Conservation (phyloP, 2,329 filamentous ascomycete genomes). For the Fonsecaea monophora region DNA sequence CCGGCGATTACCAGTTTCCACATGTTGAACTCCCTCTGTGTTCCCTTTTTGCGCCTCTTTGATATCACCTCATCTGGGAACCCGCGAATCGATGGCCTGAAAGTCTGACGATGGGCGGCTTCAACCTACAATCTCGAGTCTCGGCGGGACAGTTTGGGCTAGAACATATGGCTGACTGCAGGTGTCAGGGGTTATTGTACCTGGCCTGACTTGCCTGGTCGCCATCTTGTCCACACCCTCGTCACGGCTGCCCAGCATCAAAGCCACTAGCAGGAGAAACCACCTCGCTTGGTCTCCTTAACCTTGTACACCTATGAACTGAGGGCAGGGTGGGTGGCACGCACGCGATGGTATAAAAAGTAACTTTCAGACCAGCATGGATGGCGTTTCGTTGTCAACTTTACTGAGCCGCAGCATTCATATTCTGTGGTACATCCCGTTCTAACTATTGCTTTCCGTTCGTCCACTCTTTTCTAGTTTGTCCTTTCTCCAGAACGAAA, state of each 20-base stretch:
- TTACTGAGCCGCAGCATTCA: constrained; percentile 6
- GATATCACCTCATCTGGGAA: background rate
- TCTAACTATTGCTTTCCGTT: background rate
- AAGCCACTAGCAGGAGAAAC: constrained; percentile 24
- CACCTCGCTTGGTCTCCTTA: constrained; percentile 20
- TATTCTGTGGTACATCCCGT: background rate
- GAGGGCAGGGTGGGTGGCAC: background rate
- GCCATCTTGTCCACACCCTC: constrained; percentile 1
- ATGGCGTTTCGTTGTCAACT: background rate
- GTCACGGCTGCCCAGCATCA: constrained; percentile 10
- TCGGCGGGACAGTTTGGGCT: background rate
- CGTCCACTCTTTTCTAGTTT: background rate
- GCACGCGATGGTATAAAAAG: constrained; percentile 14
- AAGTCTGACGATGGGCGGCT: constrained; percentile 8
- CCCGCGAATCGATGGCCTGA: constrained; percentile 6
- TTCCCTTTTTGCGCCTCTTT: constrained; percentile 5
- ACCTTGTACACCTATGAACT: background rate
- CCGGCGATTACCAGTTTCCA: constrained; percentile 4
- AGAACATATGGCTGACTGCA: constrained; percentile 19
- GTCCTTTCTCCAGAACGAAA: background rate
- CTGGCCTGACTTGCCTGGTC: constrained; percentile 8
- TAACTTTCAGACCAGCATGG: background rate
- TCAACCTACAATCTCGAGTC: background rate
- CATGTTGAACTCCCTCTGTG: background rate
- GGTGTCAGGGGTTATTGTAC: constrained; percentile 8